Percentiles rank a stretch among this genome's conserved stretches.
Evolutionary conservation across 805 yeast species (phyloP).

Genomic region (Yarrowia sp.): DNA sequence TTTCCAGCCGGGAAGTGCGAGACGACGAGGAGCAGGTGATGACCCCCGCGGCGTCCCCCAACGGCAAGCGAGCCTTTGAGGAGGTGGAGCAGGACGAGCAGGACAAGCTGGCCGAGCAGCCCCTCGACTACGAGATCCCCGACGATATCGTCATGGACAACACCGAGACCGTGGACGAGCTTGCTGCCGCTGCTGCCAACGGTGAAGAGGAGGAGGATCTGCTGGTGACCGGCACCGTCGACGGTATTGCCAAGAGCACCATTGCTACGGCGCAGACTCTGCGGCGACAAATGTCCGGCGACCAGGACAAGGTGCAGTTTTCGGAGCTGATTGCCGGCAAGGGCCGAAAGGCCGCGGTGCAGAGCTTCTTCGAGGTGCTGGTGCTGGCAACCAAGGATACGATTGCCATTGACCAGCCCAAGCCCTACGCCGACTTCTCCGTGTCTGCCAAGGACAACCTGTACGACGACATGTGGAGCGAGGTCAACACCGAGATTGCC

Average conservation of each 20-base stretch:
- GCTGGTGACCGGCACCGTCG: conserved; percentile 40
- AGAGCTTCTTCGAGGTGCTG: conserved; percentile 73
- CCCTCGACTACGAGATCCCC: conserved; percentile 19
- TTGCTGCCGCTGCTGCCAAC: conserved; percentile 9
- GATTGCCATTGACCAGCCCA: conserved; percentile 64
- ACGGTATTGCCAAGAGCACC: conserved; percentile 58
- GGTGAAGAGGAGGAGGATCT: conserved; percentile 36
- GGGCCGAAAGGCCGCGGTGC: conserved; percentile 38
- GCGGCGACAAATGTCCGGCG: conserved; percentile 49
- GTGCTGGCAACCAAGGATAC: conserved; percentile 83
- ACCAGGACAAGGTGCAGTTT: conserved; percentile 65
- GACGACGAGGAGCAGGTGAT: conserved; percentile 38
- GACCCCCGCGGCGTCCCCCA: conserved; percentile 37
- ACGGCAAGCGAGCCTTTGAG: conserved; percentile 34
- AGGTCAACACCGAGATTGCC: conserved; percentile 15
- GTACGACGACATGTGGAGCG: conserved; percentile 46
- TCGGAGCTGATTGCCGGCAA: conserved; percentile 24
- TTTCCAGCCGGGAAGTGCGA: conserved; percentile 15
- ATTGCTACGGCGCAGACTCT: conserved; percentile 60
- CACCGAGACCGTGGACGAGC: conserved; percentile 20
- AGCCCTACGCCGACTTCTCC: conserved; percentile 65
- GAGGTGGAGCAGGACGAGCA: conserved; percentile 30
- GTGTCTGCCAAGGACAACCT: conserved; percentile 57
- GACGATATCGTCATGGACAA: conserved; percentile 18
- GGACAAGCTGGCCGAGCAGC: not conserved